phyloP scores from a whole-genome alignment of 352 stramenopile species.

The Ophiocytium majus region DNA sequence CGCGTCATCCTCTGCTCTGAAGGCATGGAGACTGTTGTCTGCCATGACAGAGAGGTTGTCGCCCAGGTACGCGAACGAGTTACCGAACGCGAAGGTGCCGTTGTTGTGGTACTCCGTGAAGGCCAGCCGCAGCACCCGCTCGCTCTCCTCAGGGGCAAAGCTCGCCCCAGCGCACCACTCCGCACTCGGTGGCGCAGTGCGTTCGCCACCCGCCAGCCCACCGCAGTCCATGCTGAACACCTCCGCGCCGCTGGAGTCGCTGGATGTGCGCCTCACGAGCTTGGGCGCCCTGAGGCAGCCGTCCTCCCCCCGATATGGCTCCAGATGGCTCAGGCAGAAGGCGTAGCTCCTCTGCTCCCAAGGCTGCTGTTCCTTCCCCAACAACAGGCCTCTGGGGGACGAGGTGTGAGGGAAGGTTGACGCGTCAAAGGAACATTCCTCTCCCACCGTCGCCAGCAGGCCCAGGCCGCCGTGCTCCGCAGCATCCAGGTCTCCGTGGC shows the following conservation, averaged over 20 bases:
- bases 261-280: neutral
- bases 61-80: neutral
- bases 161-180: neutral
- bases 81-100: neutral
- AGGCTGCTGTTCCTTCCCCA: no score
- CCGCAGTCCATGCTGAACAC: slow-evolving; percentile 18
- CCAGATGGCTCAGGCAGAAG: neutral
- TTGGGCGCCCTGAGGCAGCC: neutral
- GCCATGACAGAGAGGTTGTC: neutral
- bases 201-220: neutral
- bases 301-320: neutral
- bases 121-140: neutral
- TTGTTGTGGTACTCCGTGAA: slow-evolving; percentile 18
- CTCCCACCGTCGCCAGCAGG: no score
- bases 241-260: neutral
- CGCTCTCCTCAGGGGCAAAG: neutral
- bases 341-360: no score
- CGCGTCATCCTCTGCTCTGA: neutral
- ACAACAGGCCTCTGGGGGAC: no score
- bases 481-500: no score
- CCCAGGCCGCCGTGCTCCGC: no score
- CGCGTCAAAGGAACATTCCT: no score
- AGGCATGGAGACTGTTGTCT: neutral
- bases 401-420: no score
- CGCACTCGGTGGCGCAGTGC: neutral